Base-by-base conservation (phyloP, 495 filamentous ascomycete species). In the Trichocladium antarcticum region DNA sequence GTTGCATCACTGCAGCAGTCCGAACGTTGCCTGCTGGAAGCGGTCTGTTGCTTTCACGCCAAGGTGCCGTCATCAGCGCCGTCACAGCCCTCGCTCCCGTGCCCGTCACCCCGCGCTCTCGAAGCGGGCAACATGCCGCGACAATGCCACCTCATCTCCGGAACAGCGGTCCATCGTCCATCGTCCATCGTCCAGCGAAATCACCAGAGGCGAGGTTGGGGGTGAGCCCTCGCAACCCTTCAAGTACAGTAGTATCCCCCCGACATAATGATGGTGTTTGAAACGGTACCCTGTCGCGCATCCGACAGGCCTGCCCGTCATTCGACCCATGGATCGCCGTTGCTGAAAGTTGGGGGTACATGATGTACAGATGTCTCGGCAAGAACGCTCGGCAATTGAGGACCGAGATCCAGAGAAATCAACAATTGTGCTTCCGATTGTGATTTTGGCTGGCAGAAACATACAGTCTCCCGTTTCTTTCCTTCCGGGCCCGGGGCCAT, bases 331-430 rank as follows among this genome's bases (percentile, higher is more conserved):
- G n/a, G n/a, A n/a, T n/a, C n/a, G n/a, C n/a, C 50, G 9, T 12
- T 24, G 28, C 19, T 15, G 7, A 19, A n/a, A 35, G 37, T 40
- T 52, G 50, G 45, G 37, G 48, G 40, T 37, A 29, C 24, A 27
- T 43, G 45, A 31, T 45, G 40, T 37, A 29, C 24, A 27, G 24
- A 4, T 27, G 14, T 42, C 34, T 57, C 59, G 51, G 59, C 52
- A 57, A 27, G 38, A 44, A 6, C 7, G 34, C n/a, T 43, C 55
- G 55, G 60, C 55, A 63, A 47, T 49, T 59, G 55, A 56, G 57
- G 50, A 54, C 53, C 52, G 60, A 40, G 29, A 42, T 49, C 58
- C 58, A 52, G 27, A 27, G 15, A 27, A 12, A 43, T 27, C 15
- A 41, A n/a, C n/a, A n/a, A 31, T 42, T 24, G 32, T 31, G 15